Base-by-base conservation (phyloP, 2,329 filamentous ascomycete species). In the Parascedosporium putredinis region DNA sequence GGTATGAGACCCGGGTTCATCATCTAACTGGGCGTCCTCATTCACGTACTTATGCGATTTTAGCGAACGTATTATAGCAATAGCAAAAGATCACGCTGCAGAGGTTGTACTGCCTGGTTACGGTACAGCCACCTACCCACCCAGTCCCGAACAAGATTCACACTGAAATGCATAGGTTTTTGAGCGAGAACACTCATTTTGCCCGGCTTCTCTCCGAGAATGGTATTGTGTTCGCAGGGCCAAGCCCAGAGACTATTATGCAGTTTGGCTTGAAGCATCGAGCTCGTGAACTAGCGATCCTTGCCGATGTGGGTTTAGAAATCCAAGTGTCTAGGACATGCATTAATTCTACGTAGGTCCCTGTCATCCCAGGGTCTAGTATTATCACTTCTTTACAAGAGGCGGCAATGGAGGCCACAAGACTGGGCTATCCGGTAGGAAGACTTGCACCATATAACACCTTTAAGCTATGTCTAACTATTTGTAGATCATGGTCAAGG, bases 91-190 rank as follows among this genome's bases (percentile, higher is more conserved):
- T 3, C 64, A 70, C 14, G 58, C 64, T 2, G 75, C 64, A 2
- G 71, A 84, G 53, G 79, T 78, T 3, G 71, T 85, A 12, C 79
- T 82, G 45, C 81, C 81, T 0, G 81, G 81, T 2, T 85, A 86
- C 63, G 82, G 27, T 31, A 31, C 27, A 12, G 6, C 12, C 27
- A 31, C 7, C 6, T 31, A 31, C 27, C 7, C 27, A 31, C 12
- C 12, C 6, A 7, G 27, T 31, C 7, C 27, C 27, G 7, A 12
- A 12, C 12, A 31, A 31, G 12, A 31, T 12, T 31, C 27, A 12
- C 27, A 3, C 38, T 42, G 10, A 42, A 12, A 8, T 16, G 16
- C 10, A 20, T 42, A 42, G 38, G 82, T 84, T 84, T 52, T 62
- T 86, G 1, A 76, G 75, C 0, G 81, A 85, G 52, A 81, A 83